Percentiles rank a stretch among this genome's conserved stretches.
phyloP scores from a whole-genome alignment of 805 yeast species.

The Candida germanica region DNA sequence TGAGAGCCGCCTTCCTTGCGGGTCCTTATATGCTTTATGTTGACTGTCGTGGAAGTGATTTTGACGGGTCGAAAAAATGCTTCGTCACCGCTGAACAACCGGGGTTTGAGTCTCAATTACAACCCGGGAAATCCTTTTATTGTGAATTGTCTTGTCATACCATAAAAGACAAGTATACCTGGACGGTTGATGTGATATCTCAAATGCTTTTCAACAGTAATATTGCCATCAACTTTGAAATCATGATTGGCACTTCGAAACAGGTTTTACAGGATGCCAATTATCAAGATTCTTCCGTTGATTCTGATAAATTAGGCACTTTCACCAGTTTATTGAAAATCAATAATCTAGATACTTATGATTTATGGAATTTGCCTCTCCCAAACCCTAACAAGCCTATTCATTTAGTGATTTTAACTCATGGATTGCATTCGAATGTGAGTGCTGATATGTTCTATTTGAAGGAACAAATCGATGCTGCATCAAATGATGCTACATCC shows the following conservation, averaged over 20 bases:
- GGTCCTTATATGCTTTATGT: conserved; percentile 89
- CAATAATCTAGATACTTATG: conserved; percentile 55
- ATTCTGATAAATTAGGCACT: conserved; percentile 27
- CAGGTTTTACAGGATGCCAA: conserved; percentile 30
- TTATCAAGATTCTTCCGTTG: conserved; percentile 19
- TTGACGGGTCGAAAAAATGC: conserved; percentile 47
- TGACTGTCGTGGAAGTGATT: conserved; percentile 71
- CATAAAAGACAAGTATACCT: conserved; percentile 54
- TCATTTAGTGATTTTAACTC: conserved; percentile 84
- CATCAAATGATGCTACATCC: conserved; percentile 18
- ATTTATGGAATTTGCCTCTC: conserved; percentile 71
- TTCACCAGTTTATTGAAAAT: conserved; percentile 42
- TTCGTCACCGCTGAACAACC: conserved; percentile 80
- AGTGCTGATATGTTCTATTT: conserved; percentile 88
- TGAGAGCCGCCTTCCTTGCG: conserved; percentile 79
- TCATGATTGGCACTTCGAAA: conserved; percentile 51
- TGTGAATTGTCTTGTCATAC: conserved; percentile 66
- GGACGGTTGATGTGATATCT: conserved; percentile 79
- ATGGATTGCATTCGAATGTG: conserved; percentile 87
- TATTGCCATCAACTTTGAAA: conserved; percentile 65
- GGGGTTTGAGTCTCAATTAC: conserved; percentile 63
- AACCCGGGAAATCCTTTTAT: conserved; percentile 62
- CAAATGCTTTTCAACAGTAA: conserved; percentile 73
- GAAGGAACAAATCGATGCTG: conserved; percentile 70
- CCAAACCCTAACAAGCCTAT: conserved; percentile 51